These are phyloP conservation scores for Citrullus amarus DNA, from an alignment of 306 rosid genomes.

Conservation along the genomic window DNA sequence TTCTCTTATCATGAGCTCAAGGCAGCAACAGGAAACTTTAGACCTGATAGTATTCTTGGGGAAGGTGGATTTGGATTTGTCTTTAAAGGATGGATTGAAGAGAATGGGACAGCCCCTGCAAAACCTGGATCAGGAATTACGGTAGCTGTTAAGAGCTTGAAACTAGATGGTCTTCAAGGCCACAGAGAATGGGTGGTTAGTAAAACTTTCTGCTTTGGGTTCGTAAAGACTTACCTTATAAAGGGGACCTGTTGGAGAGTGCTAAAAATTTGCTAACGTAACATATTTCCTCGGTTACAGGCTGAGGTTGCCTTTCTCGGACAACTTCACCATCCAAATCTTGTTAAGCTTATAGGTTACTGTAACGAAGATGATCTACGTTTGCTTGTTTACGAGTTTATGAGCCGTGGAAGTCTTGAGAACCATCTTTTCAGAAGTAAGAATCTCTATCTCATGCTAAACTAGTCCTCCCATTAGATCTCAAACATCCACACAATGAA, in stretches of 20 bases:
- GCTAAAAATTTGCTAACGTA: not conserved
- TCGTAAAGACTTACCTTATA: not conserved
- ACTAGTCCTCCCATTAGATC: not conserved
- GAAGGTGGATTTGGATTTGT: slow-evolving; percentile 96
- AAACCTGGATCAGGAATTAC: slow-evolving; percentile 91
- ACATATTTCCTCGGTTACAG: slow-evolving; percentile 26
- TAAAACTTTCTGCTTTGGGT: slow-evolving; percentile 48
- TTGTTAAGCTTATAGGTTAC: slow-evolving; percentile 87
- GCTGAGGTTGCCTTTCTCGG: slow-evolving; percentile 96
- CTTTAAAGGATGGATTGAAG: slow-evolving; percentile 98
- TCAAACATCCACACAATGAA: not conserved
- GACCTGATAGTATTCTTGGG: slow-evolving; percentile 97
- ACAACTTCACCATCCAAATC: slow-evolving; percentile 94
- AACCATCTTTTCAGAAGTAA: slow-evolving; percentile 95
- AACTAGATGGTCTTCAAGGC: slow-evolving; percentile 95
- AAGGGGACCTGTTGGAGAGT: slow-evolving; percentile 15
- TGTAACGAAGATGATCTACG: slow-evolving; percentile 89
- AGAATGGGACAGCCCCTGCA: slow-evolving; percentile 91
- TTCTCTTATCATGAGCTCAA: slow-evolving; percentile 82
- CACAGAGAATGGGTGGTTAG: slow-evolving; percentile 99
- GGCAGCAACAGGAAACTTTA: slow-evolving; percentile 90
- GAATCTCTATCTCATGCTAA: slow-evolving; percentile 14
- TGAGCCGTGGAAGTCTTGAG: slow-evolving; percentile 97
- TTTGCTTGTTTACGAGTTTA: slow-evolving; percentile 85
- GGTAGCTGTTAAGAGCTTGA: slow-evolving; percentile 90